Conservation (phyloP, 176 grass and related monocot genomes). For the Poa annua region DNA sequence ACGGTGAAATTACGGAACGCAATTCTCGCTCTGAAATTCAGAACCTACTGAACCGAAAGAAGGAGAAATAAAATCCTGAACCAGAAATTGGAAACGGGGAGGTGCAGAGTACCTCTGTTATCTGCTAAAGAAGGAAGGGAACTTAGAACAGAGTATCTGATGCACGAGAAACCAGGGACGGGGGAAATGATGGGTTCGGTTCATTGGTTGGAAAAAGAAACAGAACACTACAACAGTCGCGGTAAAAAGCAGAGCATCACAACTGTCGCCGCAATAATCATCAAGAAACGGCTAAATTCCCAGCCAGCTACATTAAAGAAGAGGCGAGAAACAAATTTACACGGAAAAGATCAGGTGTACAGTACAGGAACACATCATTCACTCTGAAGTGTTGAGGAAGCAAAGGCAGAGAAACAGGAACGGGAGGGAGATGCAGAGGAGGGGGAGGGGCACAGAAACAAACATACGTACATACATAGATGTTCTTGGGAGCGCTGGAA, state of each 20-base stretch:
- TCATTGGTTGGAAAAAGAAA: background rate
- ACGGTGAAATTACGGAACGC: background rate
- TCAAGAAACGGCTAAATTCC: conserved; percentile 15
- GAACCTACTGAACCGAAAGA: conserved; percentile 1
- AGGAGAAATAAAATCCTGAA: conserved; percentile 24
- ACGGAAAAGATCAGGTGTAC: background rate
- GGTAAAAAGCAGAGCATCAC: conserved; percentile 6
- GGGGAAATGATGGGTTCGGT: background rate
- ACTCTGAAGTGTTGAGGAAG: conserved; percentile 56
- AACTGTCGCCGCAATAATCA: background rate
- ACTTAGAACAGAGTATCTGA: background rate
- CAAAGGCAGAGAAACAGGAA: conserved; percentile 35
- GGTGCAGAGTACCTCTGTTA: background rate
- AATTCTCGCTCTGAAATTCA: background rate
- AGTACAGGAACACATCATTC: conserved; percentile 47
- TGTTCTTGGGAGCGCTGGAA: conserved; percentile 50
- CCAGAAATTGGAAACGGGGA: background rate
- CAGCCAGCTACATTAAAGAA: conserved; percentile 24
- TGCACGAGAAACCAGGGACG: background rate
- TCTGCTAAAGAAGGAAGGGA: background rate
- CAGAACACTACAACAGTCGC: background rate
- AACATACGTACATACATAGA: background rate
- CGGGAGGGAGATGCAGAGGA: conserved; percentile 8
- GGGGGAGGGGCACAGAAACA: background rate
- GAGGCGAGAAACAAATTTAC: background rate